These are phyloP conservation scores for Nicotiana tabacum DNA, from an alignment of 257 asterid species.

Conservation along the genomic window DNA sequence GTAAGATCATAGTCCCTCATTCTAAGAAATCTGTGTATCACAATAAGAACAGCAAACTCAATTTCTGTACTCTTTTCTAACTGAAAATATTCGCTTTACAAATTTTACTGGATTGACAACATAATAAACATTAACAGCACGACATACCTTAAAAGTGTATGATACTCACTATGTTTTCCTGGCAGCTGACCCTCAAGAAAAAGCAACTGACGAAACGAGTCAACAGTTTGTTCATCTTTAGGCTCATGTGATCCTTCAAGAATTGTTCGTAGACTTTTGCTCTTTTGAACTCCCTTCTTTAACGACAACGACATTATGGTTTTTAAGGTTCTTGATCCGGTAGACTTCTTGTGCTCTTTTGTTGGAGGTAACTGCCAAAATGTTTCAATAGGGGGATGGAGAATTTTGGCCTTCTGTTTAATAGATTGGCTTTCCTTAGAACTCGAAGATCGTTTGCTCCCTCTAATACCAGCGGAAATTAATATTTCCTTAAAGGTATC, in stretches of 20 bases:
- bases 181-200: constrained; percentile 37
- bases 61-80: not conserved
- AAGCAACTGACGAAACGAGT: constrained; percentile 51
- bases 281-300: constrained; percentile 25
- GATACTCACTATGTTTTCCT: constrained; percentile 46
- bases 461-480: constrained; percentile 22
- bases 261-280: constrained; percentile 24
- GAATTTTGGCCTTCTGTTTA: constrained; percentile 19
- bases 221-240: constrained; percentile 44
- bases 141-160: constrained; percentile 55
- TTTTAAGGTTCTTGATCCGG: constrained; percentile 14
- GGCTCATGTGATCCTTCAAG: constrained; percentile 50
- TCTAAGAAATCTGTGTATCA: constrained; percentile 57
- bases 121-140: not conserved
- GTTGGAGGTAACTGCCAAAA: constrained; percentile 40
- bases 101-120: not conserved
- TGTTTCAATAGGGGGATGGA: constrained; percentile 50
- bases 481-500: constrained; percentile 35
- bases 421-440: constrained; percentile 15
- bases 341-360: constrained; percentile 13
- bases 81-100: not conserved
- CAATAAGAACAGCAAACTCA: not conserved
- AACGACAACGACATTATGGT: constrained; percentile 30
- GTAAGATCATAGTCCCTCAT: constrained; percentile 57
- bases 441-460: constrained; percentile 15